Base-by-base conservation (phyloP, 257 asterid species). In the Coffea canephora region DNA sequence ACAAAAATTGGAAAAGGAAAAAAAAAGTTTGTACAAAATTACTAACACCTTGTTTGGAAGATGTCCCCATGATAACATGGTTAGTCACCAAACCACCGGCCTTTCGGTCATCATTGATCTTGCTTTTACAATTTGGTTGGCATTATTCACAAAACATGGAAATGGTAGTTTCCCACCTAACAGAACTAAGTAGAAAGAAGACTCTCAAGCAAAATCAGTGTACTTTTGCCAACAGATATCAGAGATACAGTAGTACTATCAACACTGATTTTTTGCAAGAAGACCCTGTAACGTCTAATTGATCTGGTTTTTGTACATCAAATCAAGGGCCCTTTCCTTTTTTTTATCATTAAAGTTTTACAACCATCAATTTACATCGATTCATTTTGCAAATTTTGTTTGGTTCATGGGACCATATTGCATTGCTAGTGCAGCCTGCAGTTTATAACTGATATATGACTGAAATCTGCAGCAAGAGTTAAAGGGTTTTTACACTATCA, bases 21-120 rank as follows among this genome's bases (percentile, higher is more conserved):
- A 52, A 41, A 52, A 49, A 57, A 57, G 6, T 27, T 27, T 14
- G 76, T 71, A 52, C n/a, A 70, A 39, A 25, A 36, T 72, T 59
- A 77, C 66, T 61, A 69, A 36, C 27, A 59, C 64, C 9, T 52
- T 77, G 77, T 75, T 74, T n/a, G 73, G 83, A 79, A 49, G 77
- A 68, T 75, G 84, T 80, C n/a, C 78, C 77, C 75, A 82, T 82
- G 54, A 70, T 25, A 81, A 76, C 78, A 82, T 82, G 85, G 75
- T 43, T 18, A 77, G 82, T 71, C 79, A 77, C 70, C 78, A 50
- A 82, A 77, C 79, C 78, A 82, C 81, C 75, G 78, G 78, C 82
- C 82, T 72, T 71, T 31, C 16, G n/a, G 4, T 75, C 80, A 69
- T 77, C 62, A 74, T 71, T 41, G 48, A 48, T 57, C 31, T 64